Base-by-base conservation (phyloP, 2,329 filamentous ascomycete species). In the Talaromyces sp. region DNA sequence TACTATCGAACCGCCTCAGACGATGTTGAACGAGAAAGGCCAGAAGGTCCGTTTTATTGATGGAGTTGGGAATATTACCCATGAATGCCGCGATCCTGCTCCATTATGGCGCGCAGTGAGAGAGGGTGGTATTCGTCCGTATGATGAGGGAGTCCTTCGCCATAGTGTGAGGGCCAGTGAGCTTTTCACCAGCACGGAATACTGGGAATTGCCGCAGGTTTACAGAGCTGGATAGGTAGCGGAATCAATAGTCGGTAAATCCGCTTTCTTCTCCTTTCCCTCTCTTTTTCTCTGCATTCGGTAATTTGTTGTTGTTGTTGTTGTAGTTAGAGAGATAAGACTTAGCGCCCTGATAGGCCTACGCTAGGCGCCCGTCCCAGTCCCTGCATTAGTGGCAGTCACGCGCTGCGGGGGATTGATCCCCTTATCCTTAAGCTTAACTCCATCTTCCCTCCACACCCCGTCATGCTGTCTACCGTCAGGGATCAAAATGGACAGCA, bases 1-100 rank as follows among this genome's bases (percentile, higher is more conserved):
- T 31, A 61, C 62, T 4, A 39, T 63, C 25, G 61, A 64, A 41
- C 22, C 46, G 3, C 45, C 45, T 13, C 25, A 48, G 22, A 48
- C 22, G 2, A 17, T 19, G 2, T 31, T 48, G 22, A 48, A 48
- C 13, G 45, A 33, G 22, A 21, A 48, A 11, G 45, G 45, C 6
- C 22, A 48, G 45, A 48, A 48, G 13, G 17, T 48, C 15, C 25
- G 15, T 7, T 13, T 48, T 17, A 31, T 48, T 15, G 45, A 48
- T 31, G 45, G 45, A 8, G 45, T 48, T 33, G 45, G 45, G 13
- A 21, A 48, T 48, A 48, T 48, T 33, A 17, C 17, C 13, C 45
- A 48, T 48, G 21, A 48, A 48, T 48, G 45, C 45, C 45, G 22
- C 17, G 45, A 48, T 31, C 45, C 45, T 31, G 45, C 45, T 31